A percentile compares a stretch with the other conserved stretches of the same genome.
phyloP scores from a whole-genome alignment of 306 rosid genomes.

The Parietaria judaica region DNA sequence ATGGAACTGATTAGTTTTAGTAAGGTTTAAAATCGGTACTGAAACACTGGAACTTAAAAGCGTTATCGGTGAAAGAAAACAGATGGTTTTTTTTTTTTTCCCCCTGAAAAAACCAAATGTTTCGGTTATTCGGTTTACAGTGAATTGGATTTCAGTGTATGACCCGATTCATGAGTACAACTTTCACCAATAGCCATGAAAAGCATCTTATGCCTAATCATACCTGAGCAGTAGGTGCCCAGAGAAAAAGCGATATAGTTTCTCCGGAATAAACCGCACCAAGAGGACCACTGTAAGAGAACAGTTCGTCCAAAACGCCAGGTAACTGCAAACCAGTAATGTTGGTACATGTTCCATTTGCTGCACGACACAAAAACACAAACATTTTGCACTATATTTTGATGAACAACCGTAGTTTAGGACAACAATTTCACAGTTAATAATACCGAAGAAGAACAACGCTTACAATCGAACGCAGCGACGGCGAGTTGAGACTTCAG shows the following conservation, averaged over 20 bases:
- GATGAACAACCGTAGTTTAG: no score
- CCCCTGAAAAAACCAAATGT: no score
- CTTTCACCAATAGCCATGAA: neutral
- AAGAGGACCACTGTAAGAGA: conserved; percentile 74
- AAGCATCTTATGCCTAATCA: conserved; percentile 11
- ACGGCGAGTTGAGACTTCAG: conserved; percentile 69
- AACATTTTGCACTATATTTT: neutral
- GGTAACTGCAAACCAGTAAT: conserved; percentile 89
- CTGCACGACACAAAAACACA: conserved; percentile 34
- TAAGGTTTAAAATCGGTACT: no score
- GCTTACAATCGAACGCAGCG: conserved; percentile 57
- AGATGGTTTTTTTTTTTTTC: neutral
- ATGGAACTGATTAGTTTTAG: no score
- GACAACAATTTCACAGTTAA: no score
- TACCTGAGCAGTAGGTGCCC: conserved; percentile 99
- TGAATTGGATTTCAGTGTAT: no score
- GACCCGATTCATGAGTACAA: neutral
- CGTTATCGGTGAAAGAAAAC: neutral
- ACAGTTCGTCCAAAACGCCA: conserved; percentile 82
- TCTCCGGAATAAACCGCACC: conserved; percentile 66
- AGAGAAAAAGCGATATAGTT: conserved; percentile 67
- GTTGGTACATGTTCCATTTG: conserved; percentile 49
- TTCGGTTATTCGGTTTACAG: no score
- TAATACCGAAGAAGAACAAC: neutral
- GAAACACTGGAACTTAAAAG: no score